A percentile compares a stretch with the other conserved stretches of the same genome.
These are phyloP conservation scores for Eucalyptus sp. DNA, from an alignment of 345 rosid genomes.

Conservation along the genomic window DNA sequence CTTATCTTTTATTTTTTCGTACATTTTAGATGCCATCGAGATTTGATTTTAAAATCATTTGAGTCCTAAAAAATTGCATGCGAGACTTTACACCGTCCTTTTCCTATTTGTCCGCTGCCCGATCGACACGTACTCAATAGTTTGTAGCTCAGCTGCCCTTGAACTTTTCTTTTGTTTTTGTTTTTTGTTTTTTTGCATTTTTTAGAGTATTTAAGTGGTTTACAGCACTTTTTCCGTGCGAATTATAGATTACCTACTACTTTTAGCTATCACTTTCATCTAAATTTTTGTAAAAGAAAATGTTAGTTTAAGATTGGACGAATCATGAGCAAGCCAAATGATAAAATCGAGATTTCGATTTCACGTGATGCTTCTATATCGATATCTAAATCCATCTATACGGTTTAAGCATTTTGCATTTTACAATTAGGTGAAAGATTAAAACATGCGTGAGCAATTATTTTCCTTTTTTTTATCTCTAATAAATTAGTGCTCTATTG, in stretches of 20 bases:
- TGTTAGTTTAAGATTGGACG: not conserved
- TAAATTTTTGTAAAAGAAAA: not conserved
- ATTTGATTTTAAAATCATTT: not conserved
- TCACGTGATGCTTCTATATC: not conserved
- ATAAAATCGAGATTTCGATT: not conserved
- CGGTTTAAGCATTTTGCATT: not conserved
- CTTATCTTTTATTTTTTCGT: not conserved
- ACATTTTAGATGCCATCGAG: not conserved
- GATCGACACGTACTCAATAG: not conserved
- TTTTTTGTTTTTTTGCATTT: not conserved
- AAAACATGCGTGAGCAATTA: not conserved
- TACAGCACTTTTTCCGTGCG: not conserved
- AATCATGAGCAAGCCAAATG: not conserved
- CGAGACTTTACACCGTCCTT: not conserved
- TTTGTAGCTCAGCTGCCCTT: not conserved
- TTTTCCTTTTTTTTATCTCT: not conserved
- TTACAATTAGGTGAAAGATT: not conserved
- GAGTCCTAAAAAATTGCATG: not conserved
- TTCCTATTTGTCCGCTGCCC: not conserved
- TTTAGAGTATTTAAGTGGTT: not conserved
- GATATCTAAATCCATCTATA: not conserved
- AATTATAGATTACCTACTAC: not conserved
- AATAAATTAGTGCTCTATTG: not conserved
- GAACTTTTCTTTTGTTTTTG: not conserved
- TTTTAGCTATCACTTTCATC: not conserved